phyloP scores from a whole-genome alignment of 2,329 filamentous ascomycete species.

The Massarina eburnea region DNA sequence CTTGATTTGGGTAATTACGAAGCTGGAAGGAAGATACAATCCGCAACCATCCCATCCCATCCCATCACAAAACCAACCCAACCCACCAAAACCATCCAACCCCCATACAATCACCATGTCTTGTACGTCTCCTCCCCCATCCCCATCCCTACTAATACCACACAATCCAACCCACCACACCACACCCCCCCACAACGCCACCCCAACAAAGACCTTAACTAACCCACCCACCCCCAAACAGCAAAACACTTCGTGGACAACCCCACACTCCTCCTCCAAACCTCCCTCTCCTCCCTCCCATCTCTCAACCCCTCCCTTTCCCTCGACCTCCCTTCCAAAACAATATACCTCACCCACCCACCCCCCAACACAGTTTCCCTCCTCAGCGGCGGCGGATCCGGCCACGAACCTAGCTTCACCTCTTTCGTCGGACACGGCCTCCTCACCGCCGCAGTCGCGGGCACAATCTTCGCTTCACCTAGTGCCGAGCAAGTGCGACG shows the following conservation, averaged over 20 bases:
- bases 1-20: too few species aligned
- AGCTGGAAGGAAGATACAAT: too few species aligned
- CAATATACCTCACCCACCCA: slow-evolving; percentile 44
- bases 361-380: slow-evolving; percentile 67
- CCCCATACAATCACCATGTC: too few species aligned
- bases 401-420: slow-evolving; percentile 86
- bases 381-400: slow-evolving; percentile 84
- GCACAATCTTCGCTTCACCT: slow-evolving; percentile 83
- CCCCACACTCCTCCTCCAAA: slow-evolving; percentile 73
- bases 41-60: too few species aligned
- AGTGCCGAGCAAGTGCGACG: slow-evolving; percentile 79
- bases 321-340: slow-evolving; percentile 78
- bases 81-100: too few species aligned
- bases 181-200: too few species aligned
- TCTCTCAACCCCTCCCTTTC: slow-evolving; percentile 82
- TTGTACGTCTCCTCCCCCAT: neutral
- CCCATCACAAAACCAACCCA: too few species aligned
- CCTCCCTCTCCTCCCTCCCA: slow-evolving; percentile 75
- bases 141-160: too few species aligned
- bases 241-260: slow-evolving; percentile 89
- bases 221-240: slow-evolving; percentile 10
- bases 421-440: slow-evolving; percentile 82
- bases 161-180: too few species aligned
- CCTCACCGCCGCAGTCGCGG: slow-evolving; percentile 78
- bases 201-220: neutral